These are phyloP conservation scores for Exsudoporus floridanus DNA, from an alignment of 1,284 basidiomycete species.

Conservation along the genomic window DNA sequence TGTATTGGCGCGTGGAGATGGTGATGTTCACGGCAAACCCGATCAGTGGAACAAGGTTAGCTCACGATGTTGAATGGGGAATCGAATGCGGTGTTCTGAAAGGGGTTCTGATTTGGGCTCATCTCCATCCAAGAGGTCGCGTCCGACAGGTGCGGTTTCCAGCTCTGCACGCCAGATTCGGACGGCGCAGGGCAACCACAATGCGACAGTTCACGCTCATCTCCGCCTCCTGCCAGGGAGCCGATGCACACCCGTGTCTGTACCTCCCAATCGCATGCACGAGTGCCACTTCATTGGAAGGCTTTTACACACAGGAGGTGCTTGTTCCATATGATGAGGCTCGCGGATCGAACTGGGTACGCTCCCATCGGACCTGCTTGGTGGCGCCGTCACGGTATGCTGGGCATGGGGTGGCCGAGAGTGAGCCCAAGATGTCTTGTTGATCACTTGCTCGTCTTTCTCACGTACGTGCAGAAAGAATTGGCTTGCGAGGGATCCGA, in stretches of 20 bases:
- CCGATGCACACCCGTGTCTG: constrained; percentile 11
- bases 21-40: constrained; percentile 14
- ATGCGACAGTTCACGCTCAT: constrained; percentile 23
- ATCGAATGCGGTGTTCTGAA: constrained; percentile 15
- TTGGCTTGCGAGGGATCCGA: constrained; percentile 12
- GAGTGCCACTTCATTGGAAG: constrained; percentile 18
- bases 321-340: constrained; percentile 9
- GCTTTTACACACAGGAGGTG: constrained; percentile 5
- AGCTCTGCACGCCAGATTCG: constrained; percentile 11
- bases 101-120: constrained; percentile 12
- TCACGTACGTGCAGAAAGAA: constrained; percentile 25
- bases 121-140: constrained; percentile 8
- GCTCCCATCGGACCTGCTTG: constrained; percentile 23
- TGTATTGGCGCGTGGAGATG: constrained; percentile 2
- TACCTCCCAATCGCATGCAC: constrained; percentile 1
- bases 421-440: constrained; percentile 20
- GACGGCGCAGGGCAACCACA: constrained; percentile 21
- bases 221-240: constrained; percentile 24
- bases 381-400: constrained; percentile 23
- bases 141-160: constrained; percentile 21
- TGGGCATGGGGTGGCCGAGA: constrained; percentile 18
- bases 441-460: constrained; percentile 21
- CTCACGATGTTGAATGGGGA: constrained; percentile 25
- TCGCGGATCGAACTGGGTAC: constrained; percentile 26
- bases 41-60: constrained; percentile 37